Base-by-base conservation (phyloP, 1,139 yeast genomes). In the Suhomyces taliae region DNA sequence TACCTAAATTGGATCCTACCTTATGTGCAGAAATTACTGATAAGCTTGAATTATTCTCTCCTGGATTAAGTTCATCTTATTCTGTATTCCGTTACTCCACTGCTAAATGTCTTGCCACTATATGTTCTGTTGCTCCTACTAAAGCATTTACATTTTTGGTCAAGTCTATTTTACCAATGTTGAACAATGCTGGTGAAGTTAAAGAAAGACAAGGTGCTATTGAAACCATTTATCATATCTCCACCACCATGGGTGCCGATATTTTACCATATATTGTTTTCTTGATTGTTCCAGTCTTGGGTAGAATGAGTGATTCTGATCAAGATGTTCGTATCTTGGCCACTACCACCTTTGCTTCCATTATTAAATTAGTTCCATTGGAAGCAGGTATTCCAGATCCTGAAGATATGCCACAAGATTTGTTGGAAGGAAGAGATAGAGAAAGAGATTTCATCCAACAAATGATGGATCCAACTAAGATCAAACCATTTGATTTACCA, bases 331-430 rank as follows among this genome's bases (percentile, higher is more conserved):
- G 99, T 59, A 78, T 87, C 19, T 70, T 95, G 46, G 96, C 99
- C 0, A 91, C 99, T 0, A 90, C 97, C 0, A 90, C 99, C 0
- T 95, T 95, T 78, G 99, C 99, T 0, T 85, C 96, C 0, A 90
- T 95, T 51, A 93, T 95, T 57, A 95, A 93, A 63, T 74, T 95
- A 52, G 98, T 93, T 24, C 99, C 99, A 6, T 77, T 95, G 51
- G 99, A 95, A 69, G 95, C 96, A 7, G 99, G 99, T 60, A 91
- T 95, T 40, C 93, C 96, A 1, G 97, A 93, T 66, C 99, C 99
- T 1, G 86, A 83, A 46, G 96, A 91, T 52, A 83, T 95, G 85
- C 95, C 99, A 1, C 76, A 77, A 49, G 91, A 87, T 45, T 75
- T 95, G 46, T 74, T 93, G 50, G 87, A 78, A 57, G 97, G 97